Evolutionary conservation across 768 basidiomycete genomes (phyloP), one percentile per base, ranked within the genome.

Genomic region (Lenzites betulinus): DNA sequence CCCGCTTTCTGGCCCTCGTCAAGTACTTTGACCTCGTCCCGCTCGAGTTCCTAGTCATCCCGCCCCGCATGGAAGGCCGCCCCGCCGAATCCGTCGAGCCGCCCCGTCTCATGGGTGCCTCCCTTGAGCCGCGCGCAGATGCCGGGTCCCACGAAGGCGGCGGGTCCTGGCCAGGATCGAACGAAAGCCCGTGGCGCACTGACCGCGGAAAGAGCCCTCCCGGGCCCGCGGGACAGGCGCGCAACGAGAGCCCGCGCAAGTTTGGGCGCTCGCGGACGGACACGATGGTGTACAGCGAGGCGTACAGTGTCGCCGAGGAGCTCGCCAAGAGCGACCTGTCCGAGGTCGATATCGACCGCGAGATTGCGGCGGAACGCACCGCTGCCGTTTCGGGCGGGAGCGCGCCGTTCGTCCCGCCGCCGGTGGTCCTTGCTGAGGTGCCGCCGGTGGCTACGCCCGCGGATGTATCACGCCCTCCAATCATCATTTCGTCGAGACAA

Each of bases 1-100:
- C 89, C 36, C 89, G 95, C 67, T 96, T 96, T 78, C 82, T 95
- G 57, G 88, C 88, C 12, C 83, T 96, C 59, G 89, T 90, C 8
- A 79, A 82, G 60, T 85, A 85, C 69, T 95, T 90, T 75, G 86
- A 89, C 60, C 79, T 97, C 46, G 93, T 96, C 0, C 90, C 91
- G 0, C 67, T 81, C 23, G 92, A 93, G 57, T 92, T 95, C 72
- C 81, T 95, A 44, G 89, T 93, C 69, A 92, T 92, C 48, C 91
- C 90, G 0, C 75, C 82, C 16, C 71, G 73, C 28, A 70, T 75
- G 20, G 58, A 54, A 4, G 62, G 58, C 22, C 54, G 58, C n/a
- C 30, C 30, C 6, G 23, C 16, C 11, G 54, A 60, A 5, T 44
- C 76, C 36, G 76, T 78, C 3, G 76, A 76, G 44, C 74, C 74